A percentile compares a stretch with the other conserved stretches of the same genome.
These are phyloP conservation scores for Tricholoma sp. DNA, from an alignment of 768 basidiomycete genomes.

Conservation along the genomic window DNA sequence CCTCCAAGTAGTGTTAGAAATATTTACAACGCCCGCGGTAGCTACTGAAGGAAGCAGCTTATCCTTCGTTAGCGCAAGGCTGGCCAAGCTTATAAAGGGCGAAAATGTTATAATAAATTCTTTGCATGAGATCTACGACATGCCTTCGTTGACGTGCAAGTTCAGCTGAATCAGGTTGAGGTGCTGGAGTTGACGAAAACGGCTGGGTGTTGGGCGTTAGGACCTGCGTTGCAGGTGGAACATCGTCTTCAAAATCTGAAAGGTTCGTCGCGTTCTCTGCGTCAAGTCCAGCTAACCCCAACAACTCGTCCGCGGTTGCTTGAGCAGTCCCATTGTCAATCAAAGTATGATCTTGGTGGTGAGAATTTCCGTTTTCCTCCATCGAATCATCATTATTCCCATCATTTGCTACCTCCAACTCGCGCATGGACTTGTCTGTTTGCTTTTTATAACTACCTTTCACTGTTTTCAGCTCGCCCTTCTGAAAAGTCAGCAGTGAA, in stretches of 20 bases:
- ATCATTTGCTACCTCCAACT: neutral
- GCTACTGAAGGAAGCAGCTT: slow-evolving; percentile 40
- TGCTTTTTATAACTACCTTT: slow-evolving; percentile 35
- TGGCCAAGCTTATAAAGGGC: slow-evolving; percentile 13
- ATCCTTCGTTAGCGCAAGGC: slow-evolving; percentile 39
- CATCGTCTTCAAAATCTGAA: slow-evolving; percentile 51
- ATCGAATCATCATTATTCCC: slow-evolving; percentile 4
- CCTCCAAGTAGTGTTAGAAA: slow-evolving; percentile 31
- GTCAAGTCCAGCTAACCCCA: slow-evolving; percentile 46
- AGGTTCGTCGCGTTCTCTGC: slow-evolving; percentile 32
- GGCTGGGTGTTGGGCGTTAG: neutral
- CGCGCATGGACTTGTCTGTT: neutral
- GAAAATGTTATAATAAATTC: neutral
- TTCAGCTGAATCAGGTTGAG: slow-evolving; percentile 6
- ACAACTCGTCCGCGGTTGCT: slow-evolving; percentile 37
- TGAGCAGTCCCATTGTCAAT: neutral
- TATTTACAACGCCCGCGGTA: slow-evolving; percentile 9
- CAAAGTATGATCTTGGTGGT: neutral
- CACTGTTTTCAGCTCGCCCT: slow-evolving; percentile 46
- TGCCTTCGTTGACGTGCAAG: slow-evolving; percentile 22
- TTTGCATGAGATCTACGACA: neutral
- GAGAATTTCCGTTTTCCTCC: slow-evolving; percentile 12
- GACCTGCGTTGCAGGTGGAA: slow-evolving; percentile 2
- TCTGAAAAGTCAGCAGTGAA: slow-evolving; percentile 50
- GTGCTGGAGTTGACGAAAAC: neutral